A percentile compares a stretch with the other conserved stretches of the same genome.
These are phyloP conservation scores for Diphasiastrum complanatum DNA, from an alignment of 83 land plant genomes.

Conservation along the genomic window DNA sequence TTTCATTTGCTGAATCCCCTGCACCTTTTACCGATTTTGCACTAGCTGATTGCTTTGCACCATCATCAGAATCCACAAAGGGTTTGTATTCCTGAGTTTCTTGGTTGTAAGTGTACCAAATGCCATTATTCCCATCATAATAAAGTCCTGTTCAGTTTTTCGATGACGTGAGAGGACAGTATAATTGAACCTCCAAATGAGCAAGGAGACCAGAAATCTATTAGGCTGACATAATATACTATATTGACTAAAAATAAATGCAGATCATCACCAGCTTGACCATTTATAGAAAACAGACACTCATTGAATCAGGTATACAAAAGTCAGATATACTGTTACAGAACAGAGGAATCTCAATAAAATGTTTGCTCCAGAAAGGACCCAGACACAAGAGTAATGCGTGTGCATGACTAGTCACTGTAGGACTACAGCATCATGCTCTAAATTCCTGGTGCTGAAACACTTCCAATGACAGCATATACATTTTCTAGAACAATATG, in stretches of 20 bases:
- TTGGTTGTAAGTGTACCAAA: constrained; percentile 82
- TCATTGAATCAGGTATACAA: too few species aligned
- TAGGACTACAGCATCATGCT: too few species aligned
- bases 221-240: background rate
- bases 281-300: too few species aligned
- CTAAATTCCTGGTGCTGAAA: background rate
- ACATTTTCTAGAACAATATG: background rate
- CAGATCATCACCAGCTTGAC: too few species aligned
- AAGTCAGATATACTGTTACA: too few species aligned
- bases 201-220: background rate
- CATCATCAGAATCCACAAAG: constrained; percentile 45
- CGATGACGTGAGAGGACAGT: constrained; percentile 1
- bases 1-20: constrained; percentile 15
- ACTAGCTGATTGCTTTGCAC: constrained; percentile 37
- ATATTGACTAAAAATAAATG: too few species aligned
- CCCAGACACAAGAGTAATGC: background rate
- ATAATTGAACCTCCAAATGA: background rate
- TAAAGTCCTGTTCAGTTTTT: constrained; percentile 73
- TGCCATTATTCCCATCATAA: constrained; percentile 88
- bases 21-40: too few species aligned
- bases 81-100: constrained; percentile 75
- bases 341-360: too few species aligned
- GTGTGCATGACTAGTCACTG: background rate
- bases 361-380: too few species aligned
- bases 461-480: background rate